Evolutionary conservation across 805 yeast species (phyloP).

Genomic region (Saturnispora gosingensis): DNA sequence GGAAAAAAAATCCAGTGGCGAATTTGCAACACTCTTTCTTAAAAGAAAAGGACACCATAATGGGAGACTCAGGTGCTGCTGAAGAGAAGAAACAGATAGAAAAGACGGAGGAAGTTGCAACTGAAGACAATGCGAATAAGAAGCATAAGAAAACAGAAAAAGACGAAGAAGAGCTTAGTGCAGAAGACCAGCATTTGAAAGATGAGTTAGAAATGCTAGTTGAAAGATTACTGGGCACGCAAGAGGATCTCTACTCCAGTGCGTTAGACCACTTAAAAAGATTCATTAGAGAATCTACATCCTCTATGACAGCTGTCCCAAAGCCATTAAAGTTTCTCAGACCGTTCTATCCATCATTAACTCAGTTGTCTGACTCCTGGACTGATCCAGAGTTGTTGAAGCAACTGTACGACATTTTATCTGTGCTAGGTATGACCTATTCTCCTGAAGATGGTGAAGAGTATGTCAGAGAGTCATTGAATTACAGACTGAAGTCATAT

Average conservation of each 20-base stretch:
- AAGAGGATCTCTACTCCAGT: conserved; percentile 41
- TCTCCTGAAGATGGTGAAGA: conserved; percentile 54
- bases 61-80: neutral
- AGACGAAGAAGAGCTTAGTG: conserved; percentile 76
- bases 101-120: conserved; percentile 2
- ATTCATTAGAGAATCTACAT: conserved; percentile 82
- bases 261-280: conserved; percentile 66
- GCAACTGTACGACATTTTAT: conserved; percentile 76
- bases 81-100: neutral
- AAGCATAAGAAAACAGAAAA: conserved; percentile 13
- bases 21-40: conserved; percentile 16
- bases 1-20: conserved; percentile 3
- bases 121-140: conserved; percentile 3
- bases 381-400: conserved; percentile 30
- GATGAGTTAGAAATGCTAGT: conserved; percentile 80
- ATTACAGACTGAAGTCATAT: conserved; percentile 54
- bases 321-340: conserved; percentile 93
- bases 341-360: conserved; percentile 71
- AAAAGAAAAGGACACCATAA: conserved; percentile 1
- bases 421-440: conserved; percentile 92
- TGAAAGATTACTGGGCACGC: conserved; percentile 57
- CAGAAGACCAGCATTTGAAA: conserved; percentile 85
- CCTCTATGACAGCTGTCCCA: conserved; percentile 99
- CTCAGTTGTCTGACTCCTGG: conserved; percentile 63
- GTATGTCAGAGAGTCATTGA: conserved; percentile 60